Evolutionary conservation across 192 early-diverging fungal genomes (phyloP), one percentile per base, ranked within the genome.

Genomic region (Backusella tuberculispora): DNA sequence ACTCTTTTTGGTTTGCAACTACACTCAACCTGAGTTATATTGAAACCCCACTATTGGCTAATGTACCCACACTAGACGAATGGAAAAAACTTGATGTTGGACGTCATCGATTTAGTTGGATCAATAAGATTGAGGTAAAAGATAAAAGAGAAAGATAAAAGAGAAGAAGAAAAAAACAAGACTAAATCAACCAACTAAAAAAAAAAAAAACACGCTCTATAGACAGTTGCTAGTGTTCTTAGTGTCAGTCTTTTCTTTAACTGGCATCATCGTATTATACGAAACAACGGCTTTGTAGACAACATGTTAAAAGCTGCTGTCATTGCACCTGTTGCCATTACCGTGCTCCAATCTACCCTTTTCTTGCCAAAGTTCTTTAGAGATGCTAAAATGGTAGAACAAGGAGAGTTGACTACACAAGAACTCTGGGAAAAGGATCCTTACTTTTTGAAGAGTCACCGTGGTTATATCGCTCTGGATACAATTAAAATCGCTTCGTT

Each of bases 81-180:
- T 60, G 56, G 42, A 45, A 73, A 41, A 69, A 34, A 14, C 19
- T 66, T 1, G 66, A 78, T 29, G 44, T 66, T 34, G 77, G 77
- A 15, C 48, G 77, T 48, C 72, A 74, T 40, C 19, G 72, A 38
- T 70, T 78, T 19, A 78, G 43, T 14, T 78, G 71, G 72, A 26
- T 78, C n/a, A 78, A 70, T 66, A 78, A 78, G 64, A 45, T 78
- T 10, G 77, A 78, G 72, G 77, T 74, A 74, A 69, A 65, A 29
- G 24, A 66, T 44, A 7, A 42, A 43, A 42, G 60, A 13, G 15
- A 67, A 65, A 29, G 24, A 66, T 44, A 7, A 42, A 43, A 42
- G 60, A 13, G 15, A 67, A n/a, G n/a, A n/a, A n/a, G n/a, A n/a
- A n/a, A n/a, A n/a, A n/a, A n/a, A n/a, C n/a, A n/a, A 41, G 38